Percentiles rank a stretch among this genome's conserved stretches.
phyloP scores from a whole-genome alignment of 495 filamentous ascomycete genomes.

The Pyrenula massariospora region DNA sequence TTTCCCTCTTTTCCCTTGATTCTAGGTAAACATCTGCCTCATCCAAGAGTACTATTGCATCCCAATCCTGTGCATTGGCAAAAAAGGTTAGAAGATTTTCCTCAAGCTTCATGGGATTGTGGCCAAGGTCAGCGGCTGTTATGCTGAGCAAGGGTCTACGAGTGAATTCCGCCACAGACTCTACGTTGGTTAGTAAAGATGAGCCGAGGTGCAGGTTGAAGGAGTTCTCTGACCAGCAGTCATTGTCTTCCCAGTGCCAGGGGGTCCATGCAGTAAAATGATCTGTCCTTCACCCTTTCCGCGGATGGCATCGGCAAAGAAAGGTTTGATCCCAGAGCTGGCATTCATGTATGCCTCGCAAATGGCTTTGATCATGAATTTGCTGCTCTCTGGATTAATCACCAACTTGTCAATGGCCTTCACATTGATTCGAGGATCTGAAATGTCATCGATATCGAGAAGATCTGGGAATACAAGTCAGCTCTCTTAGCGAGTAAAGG shows the following conservation, averaged over 20 bases:
- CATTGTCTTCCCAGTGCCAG: constrained; percentile 12
- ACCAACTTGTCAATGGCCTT: neutral
- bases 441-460: neutral
- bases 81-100: constrained; percentile 6
- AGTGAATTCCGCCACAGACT: constrained; percentile 7
- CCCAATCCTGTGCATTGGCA: constrained; percentile 6
- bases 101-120: constrained; percentile 5
- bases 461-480: neutral
- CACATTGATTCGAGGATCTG: neutral
- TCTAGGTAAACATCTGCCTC: constrained; percentile 18
- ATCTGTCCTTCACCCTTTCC: constrained; percentile 11
- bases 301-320: constrained; percentile 1
- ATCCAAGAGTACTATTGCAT: constrained; percentile 15
- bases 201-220: neutral
- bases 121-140: constrained; percentile 8
- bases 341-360: neutral
- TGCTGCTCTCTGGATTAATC: neutral
- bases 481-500: neutral
- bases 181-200: constrained; percentile 1
- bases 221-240: constrained; percentile 5
- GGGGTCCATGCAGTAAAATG: constrained; percentile 9
- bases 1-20: constrained; percentile 18
- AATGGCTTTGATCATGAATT: neutral
- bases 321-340: neutral
- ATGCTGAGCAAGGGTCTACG: constrained; percentile 5